phyloP scores from a whole-genome alignment of 768 basidiomycete species.

The Lactifluus echinatus region DNA sequence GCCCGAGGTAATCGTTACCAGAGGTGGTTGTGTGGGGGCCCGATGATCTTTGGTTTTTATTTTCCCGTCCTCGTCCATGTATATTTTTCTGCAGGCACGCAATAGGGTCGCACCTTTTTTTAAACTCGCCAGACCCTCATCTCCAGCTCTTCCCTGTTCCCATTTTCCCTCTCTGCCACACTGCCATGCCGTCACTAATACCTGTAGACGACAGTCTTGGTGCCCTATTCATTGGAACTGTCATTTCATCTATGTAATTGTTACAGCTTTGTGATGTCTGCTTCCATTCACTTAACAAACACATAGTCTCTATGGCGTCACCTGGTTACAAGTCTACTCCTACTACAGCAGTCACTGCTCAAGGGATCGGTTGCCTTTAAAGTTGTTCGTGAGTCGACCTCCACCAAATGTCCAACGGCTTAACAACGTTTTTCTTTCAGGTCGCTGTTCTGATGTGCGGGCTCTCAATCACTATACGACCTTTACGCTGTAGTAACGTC shows the following conservation, averaged over 20 bases:
- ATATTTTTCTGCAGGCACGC: too few relatives aligned
- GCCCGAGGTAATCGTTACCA: too few relatives aligned
- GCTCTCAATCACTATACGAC: background rate
- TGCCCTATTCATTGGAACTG: background rate
- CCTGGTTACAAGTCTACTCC: conserved; percentile 1
- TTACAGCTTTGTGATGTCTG: background rate
- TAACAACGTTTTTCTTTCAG: background rate
- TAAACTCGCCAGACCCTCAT: too few relatives aligned
- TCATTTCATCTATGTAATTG: background rate
- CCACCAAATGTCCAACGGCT: background rate
- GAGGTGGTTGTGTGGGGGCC: too few relatives aligned
- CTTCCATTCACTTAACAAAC: background rate
- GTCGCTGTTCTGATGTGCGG: background rate
- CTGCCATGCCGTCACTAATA: too few relatives aligned
- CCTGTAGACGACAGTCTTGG: too few relatives aligned
- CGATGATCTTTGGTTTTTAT: too few relatives aligned
- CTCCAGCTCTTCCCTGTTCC: too few relatives aligned
- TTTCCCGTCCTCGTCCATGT: too few relatives aligned
- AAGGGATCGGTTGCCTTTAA: background rate
- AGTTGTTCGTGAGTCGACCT: background rate
- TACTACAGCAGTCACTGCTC: background rate
- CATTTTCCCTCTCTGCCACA: too few relatives aligned
- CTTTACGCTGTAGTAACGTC: background rate
- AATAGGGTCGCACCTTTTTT: too few relatives aligned
- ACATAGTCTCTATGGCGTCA: background rate